These are phyloP conservation scores for Plectranthus barbatus DNA, from an alignment of 257 asterid species.

Conservation along the genomic window DNA sequence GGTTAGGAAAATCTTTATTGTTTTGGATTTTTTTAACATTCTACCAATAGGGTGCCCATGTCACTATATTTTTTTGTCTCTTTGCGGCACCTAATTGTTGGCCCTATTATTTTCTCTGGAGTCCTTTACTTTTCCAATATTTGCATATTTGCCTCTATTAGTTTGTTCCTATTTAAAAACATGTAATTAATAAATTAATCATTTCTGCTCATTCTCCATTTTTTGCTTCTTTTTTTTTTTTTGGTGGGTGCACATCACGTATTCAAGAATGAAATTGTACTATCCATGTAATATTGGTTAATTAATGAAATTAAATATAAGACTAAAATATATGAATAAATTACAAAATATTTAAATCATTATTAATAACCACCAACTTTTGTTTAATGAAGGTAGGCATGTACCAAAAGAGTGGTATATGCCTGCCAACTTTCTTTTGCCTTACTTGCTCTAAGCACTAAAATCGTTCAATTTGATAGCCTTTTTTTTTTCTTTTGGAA, in stretches of 20 bases:
- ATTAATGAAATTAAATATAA: too few species aligned
- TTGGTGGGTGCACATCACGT: not conserved
- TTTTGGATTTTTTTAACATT: constrained; percentile 2
- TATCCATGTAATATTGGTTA: not conserved
- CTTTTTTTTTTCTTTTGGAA: constrained; percentile 17
- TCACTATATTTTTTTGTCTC: constrained; percentile 33
- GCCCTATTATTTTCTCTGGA: not conserved
- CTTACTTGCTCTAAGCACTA: constrained; percentile 18
- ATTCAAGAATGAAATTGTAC: not conserved
- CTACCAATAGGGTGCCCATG: constrained; percentile 39
- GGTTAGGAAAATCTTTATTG: constrained; percentile 22
- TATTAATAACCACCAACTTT: constrained; percentile 24
- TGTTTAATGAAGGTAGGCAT: constrained; percentile 25
- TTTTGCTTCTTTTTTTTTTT: not conserved
- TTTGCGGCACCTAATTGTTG: constrained; percentile 28
- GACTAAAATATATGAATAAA: not conserved
- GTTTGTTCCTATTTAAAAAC: not conserved
- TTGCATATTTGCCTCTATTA: constrained; percentile 7
- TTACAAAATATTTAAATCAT: not conserved
- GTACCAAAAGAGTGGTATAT: constrained; percentile 19
- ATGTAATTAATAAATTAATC: not conserved
- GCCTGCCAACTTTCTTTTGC: constrained; percentile 28
- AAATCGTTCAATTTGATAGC: constrained; percentile 7
- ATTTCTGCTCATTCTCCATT: too few species aligned
- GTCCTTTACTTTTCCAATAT: constrained; percentile 14